Conservation (phyloP, 1,284 basidiomycete genomes). For the Trichosporon asahii region DNA sequence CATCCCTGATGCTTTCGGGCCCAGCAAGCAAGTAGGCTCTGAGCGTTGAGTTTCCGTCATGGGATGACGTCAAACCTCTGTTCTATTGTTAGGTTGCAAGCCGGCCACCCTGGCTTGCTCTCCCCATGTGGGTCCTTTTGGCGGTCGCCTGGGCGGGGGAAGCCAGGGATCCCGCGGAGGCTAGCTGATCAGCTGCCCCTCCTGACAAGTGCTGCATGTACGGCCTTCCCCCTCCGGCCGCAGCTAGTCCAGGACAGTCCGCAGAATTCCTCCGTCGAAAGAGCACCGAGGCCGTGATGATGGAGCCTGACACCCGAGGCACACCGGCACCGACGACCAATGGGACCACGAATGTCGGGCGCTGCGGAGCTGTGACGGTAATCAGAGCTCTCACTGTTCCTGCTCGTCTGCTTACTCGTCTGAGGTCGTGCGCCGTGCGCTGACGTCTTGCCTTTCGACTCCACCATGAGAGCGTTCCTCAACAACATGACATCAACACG, state of each 20-base stretch:
- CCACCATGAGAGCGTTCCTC: not conserved
- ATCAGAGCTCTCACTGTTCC: not conserved
- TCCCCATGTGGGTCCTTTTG: not conserved
- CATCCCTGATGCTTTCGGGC: not conserved
- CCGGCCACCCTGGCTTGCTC: not conserved
- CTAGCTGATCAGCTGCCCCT: not conserved
- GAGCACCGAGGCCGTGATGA: not conserved
- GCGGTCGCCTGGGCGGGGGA: not conserved
- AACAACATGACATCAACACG: not conserved
- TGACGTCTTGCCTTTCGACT: not conserved
- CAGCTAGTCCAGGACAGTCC: not conserved
- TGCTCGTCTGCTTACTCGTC: not conserved
- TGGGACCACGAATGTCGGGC: slow-evolving; percentile 1
- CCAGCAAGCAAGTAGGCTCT: not conserved
- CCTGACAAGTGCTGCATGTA: not conserved
- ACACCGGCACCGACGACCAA: not conserved
- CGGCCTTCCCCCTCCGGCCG: not conserved
- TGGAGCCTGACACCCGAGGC: not conserved
- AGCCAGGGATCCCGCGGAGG: not conserved
- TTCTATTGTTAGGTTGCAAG: not conserved
- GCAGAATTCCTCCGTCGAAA: not conserved
- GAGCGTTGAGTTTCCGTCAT: not conserved
- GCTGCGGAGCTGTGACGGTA: not conserved
- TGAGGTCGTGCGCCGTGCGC: not conserved
- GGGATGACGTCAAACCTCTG: not conserved